phyloP scores from a whole-genome alignment of 2,329 filamentous ascomycete genomes.

The Coniochaeta prunicola region DNA sequence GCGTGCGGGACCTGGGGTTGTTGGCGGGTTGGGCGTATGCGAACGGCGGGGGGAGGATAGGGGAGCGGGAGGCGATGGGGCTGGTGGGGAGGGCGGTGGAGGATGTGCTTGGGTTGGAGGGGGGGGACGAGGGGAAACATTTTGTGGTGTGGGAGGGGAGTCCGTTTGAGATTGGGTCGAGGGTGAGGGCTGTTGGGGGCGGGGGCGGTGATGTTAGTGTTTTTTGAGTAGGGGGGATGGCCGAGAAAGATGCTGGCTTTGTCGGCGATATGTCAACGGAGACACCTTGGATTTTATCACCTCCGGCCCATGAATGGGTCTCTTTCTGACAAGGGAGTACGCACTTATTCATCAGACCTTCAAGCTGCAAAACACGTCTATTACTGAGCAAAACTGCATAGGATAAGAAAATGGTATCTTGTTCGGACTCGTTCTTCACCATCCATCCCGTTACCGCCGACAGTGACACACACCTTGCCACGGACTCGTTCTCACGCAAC shows the following conservation, averaged over 20 bases:
- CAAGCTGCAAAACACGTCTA: no score
- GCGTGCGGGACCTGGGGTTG: slow-evolving; percentile 51
- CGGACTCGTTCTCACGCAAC: neutral
- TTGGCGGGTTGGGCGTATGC: slow-evolving; percentile 51
- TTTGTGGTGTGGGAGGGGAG: slow-evolving; percentile 59
- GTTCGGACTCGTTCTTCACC: neutral
- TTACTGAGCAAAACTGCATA: no score
- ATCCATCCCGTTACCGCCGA: neutral
- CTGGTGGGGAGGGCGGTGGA: slow-evolving; percentile 51
- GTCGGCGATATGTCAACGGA: no score
- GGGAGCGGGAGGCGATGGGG: slow-evolving; percentile 46
- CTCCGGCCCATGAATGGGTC: no score
- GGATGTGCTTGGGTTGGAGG: slow-evolving; percentile 44
- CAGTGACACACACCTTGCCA: neutral
- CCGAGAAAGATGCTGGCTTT: neutral
- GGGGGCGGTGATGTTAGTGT: slow-evolving; percentile 30
- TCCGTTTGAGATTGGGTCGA: slow-evolving; percentile 51
- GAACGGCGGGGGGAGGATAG: slow-evolving; percentile 49
- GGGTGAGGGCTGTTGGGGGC: slow-evolving; percentile 45
- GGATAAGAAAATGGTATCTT: neutral
- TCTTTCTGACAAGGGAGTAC: no score
- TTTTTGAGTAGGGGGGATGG: slow-evolving; percentile 13
- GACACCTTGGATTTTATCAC: no score
- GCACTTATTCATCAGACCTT: no score
- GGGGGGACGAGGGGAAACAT: slow-evolving; percentile 29